These are phyloP conservation scores for Quercus lobata DNA, from an alignment of 331 rosid species.

Conservation along the genomic window DNA sequence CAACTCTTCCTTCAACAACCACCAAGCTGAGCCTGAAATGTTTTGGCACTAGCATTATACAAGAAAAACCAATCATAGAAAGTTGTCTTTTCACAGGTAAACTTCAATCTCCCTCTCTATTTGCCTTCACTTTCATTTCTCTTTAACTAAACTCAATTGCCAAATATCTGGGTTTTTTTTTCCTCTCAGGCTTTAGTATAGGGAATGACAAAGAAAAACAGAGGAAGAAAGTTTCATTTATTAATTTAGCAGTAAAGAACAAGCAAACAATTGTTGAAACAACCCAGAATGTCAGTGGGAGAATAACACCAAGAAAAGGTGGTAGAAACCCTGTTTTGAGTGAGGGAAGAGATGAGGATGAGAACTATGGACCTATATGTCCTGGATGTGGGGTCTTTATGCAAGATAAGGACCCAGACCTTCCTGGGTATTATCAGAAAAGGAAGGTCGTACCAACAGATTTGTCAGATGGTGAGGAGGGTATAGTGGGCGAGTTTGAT, in stretches of 20 bases:
- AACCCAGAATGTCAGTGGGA: slow-evolving; percentile 27
- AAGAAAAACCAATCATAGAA: slow-evolving; percentile 10
- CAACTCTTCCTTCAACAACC: slow-evolving; percentile 25
- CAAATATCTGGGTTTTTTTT: neutral
- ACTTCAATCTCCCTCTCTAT: slow-evolving; percentile 8
- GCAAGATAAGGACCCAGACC: slow-evolving; percentile 70
- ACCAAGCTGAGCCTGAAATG: slow-evolving; percentile 36
- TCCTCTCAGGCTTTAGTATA: slow-evolving; percentile 22
- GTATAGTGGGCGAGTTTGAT: slow-evolving; percentile 20
- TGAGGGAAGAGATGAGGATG: slow-evolving; percentile 94
- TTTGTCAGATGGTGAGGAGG: slow-evolving; percentile 28
- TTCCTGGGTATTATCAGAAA: slow-evolving; percentile 69
- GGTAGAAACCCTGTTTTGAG: slow-evolving; percentile 51
- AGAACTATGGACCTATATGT: slow-evolving; percentile 63
- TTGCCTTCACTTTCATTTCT: slow-evolving; percentile 1
- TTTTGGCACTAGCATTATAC: slow-evolving; percentile 23
- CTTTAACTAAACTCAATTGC: neutral
- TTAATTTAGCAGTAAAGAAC: slow-evolving; percentile 34
- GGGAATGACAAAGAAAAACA: slow-evolving; percentile 12
- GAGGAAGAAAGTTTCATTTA: slow-evolving; percentile 19
- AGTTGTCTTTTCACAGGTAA: slow-evolving; percentile 39
- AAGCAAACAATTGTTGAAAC: slow-evolving; percentile 22
- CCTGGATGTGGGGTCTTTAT: slow-evolving; percentile 97
- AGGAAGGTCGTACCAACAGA: slow-evolving; percentile 34
- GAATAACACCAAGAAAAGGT: slow-evolving; percentile 26